A percentile compares a stretch with the other conserved stretches of the same genome.
Conservation (phyloP, 495 filamentous ascomycete genomes). For the Daldinia loculata region DNA sequence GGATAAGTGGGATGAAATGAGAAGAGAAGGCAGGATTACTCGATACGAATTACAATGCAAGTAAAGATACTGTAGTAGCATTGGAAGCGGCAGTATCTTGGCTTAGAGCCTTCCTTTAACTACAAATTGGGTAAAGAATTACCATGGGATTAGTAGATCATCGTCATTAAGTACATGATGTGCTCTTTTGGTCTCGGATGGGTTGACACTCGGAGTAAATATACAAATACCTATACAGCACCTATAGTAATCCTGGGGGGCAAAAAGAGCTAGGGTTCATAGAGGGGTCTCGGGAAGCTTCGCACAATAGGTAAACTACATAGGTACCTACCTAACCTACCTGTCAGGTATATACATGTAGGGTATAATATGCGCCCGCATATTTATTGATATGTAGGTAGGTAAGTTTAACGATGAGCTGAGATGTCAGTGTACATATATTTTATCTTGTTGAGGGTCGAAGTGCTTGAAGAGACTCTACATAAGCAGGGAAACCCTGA, state of each 20-base stretch:
- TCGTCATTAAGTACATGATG: constrained; percentile 11
- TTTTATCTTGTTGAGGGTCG: background rate
- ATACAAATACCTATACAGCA: constrained; percentile 9
- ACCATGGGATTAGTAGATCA: constrained; percentile 17
- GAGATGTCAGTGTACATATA: background rate
- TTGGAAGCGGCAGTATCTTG: constrained; percentile 7
- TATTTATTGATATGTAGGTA: too few relatives aligned
- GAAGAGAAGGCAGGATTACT: constrained; percentile 4
- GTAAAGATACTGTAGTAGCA: constrained; percentile 14
- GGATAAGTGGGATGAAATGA: background rate
- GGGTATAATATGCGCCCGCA: too few relatives aligned
- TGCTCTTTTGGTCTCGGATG: constrained; percentile 1
- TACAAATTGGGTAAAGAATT: constrained; percentile 21
- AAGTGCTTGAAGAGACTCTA: constrained; percentile 4
- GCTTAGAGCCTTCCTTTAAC: constrained; percentile 23
- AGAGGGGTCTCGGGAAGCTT: constrained; percentile 28
- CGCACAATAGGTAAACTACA: background rate
- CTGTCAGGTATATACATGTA: constrained; percentile 10
- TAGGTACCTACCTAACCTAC: constrained; percentile 5
- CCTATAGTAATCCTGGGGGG: constrained; percentile 13
- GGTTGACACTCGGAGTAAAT: constrained; percentile 27
- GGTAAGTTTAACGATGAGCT: background rate
- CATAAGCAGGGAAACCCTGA: constrained; percentile 24
- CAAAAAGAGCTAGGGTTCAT: constrained; percentile 9
- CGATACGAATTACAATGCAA: background rate